Percentiles rank a stretch among this genome's conserved stretches.
phyloP scores from a whole-genome alignment of 306 rosid genomes.

The Prunus fruticosa region DNA sequence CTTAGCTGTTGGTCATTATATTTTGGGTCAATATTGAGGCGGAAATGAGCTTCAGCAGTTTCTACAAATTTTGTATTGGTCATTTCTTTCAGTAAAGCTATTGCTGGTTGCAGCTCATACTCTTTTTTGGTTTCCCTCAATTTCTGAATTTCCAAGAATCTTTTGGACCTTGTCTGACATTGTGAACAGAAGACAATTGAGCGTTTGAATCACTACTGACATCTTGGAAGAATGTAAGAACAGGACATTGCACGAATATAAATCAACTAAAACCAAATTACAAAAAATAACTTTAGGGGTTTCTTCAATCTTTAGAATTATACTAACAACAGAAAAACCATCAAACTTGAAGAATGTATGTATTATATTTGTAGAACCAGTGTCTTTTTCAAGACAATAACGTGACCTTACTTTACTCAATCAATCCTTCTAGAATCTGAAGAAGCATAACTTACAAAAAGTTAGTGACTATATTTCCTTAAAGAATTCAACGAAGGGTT shows the following conservation, averaged over 20 bases:
- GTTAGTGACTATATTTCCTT: neutral
- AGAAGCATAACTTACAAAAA: neutral
- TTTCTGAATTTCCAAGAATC: conserved; percentile 93
- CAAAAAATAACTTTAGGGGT: neutral
- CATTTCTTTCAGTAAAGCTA: conserved; percentile 69
- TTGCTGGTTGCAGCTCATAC: conserved; percentile 69
- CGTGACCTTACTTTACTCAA: neutral
- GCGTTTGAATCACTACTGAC: neutral
- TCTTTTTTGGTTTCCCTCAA: conserved; percentile 85
- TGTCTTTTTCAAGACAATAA: neutral
- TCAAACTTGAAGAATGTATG: neutral
- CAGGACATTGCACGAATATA: neutral
- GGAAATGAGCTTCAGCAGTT: conserved; percentile 97
- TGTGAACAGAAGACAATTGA: conserved; percentile 17
- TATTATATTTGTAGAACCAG: neutral
- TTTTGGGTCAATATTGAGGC: conserved; percentile 96
- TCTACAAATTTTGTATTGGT: conserved; percentile 75
- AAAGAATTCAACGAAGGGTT: neutral
- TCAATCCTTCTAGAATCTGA: neutral
- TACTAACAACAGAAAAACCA: neutral
- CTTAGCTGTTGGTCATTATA: conserved; percentile 96
- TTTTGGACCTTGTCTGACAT: conserved; percentile 75
- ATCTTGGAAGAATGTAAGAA: neutral
- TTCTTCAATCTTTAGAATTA: neutral
- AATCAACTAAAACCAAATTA: neutral